Evolutionary conservation across 495 filamentous ascomycete species (phyloP).

Genomic region (Astrothelium subdiscretum): DNA sequence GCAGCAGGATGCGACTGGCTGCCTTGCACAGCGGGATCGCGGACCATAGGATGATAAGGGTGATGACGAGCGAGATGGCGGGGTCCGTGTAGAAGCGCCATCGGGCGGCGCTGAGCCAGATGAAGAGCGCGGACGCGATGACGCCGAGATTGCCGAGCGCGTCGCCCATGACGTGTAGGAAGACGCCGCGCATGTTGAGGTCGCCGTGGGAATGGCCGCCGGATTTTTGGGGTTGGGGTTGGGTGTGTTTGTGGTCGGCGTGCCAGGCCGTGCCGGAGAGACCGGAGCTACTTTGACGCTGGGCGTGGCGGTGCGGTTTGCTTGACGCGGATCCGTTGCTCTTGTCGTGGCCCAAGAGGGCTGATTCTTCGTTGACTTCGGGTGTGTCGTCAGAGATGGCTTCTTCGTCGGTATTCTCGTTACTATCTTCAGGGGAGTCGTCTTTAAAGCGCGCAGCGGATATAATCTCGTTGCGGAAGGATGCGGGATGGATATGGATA

Average conservation of each 20-base stretch:
- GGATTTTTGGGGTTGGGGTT: constrained; percentile 52
- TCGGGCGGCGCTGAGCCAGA: constrained; percentile 67
- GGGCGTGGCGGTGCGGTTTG: constrained; percentile 19
- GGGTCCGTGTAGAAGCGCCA: constrained; percentile 80
- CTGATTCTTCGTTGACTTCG: constrained; percentile 35
- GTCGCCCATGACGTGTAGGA: constrained; percentile 92
- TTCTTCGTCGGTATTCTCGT: constrained; percentile 44
- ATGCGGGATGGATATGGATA: constrained; percentile 74
- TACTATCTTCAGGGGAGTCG: constrained; percentile 29
- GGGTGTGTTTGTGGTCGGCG: constrained; percentile 64
- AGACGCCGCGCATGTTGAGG: constrained; percentile 95
- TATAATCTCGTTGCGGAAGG: constrained; percentile 84
- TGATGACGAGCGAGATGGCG: constrained; percentile 89
- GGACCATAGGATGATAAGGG: constrained; percentile 81
- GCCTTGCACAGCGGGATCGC: constrained; percentile 88
- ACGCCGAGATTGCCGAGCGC: constrained; percentile 95
- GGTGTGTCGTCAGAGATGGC: constrained; percentile 32
- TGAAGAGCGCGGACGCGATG: constrained; percentile 81
- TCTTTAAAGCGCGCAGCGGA: constrained; percentile 51
- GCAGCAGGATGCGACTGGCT: constrained; percentile 84
- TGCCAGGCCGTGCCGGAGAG: constrained; percentile 28
- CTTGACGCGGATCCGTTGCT: not conserved
- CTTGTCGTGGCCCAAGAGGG: constrained; percentile 17
- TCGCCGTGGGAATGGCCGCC: constrained; percentile 69
- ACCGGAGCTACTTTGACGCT: constrained; percentile 11